phyloP scores from a whole-genome alignment of 345 rosid genomes.

The Physaria fendleri region DNA sequence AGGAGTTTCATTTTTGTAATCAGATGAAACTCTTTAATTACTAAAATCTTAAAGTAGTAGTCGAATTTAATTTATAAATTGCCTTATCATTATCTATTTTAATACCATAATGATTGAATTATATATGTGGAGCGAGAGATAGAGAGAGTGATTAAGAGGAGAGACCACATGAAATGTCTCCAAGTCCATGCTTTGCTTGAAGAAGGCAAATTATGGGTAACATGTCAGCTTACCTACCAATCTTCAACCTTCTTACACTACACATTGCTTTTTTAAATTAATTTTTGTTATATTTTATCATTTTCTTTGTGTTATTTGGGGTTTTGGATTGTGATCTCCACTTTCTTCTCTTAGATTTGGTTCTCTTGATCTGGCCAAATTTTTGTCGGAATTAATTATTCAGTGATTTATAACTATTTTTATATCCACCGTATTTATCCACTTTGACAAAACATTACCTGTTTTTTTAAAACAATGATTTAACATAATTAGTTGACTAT shows the following conservation, averaged over 20 bases:
- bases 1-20: too few species aligned
- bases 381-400: conserved; percentile 16
- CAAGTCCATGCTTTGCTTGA: conserved; percentile 55
- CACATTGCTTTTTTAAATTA: conserved; percentile 21
- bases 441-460: too few species aligned
- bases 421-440: neutral
- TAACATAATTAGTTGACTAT: neutral
- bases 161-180: conserved; percentile 77
- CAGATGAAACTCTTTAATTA: too few species aligned
- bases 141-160: too few species aligned
- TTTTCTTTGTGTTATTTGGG: neutral
- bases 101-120: too few species aligned
- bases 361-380: conserved; percentile 26
- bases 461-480: neutral
- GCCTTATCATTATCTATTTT: too few species aligned
- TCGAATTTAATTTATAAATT: too few species aligned
- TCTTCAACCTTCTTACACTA: conserved; percentile 27
- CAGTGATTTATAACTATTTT: conserved; percentile 8
- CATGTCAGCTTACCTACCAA: conserved; percentile 67
- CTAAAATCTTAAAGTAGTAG: too few species aligned
- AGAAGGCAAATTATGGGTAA: conserved; percentile 55
- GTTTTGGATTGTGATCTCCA: conserved; percentile 44
- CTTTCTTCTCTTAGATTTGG: conserved; percentile 30
- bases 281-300: neutral
- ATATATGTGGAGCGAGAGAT: too few species aligned